Evolutionary conservation across 2,329 filamentous ascomycete species (phyloP).

Genomic region (Pseudonectria foliicola): DNA sequence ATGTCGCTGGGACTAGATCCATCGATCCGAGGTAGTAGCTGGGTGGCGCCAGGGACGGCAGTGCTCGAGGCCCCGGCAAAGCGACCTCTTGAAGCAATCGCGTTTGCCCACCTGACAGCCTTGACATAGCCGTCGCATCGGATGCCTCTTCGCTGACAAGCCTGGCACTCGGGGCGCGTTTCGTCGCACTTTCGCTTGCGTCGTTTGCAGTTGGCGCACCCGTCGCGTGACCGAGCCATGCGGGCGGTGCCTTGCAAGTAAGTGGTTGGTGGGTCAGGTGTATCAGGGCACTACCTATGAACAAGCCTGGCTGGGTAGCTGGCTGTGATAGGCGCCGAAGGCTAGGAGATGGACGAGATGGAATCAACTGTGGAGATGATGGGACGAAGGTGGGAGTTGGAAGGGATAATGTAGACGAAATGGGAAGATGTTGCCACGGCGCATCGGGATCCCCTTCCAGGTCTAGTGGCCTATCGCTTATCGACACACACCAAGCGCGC

Average conservation of each 20-base stretch:
- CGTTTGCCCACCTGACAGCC: conserved; percentile 18
- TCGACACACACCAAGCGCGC: conserved; percentile 1
- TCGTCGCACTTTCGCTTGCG: conserved; percentile 21
- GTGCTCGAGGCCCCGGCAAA: conserved; percentile 14
- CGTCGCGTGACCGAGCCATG: conserved; percentile 18
- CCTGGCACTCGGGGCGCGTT: conserved; percentile 12
- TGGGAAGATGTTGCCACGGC: conserved; percentile 19
- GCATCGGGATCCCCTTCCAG: conserved; percentile 10
- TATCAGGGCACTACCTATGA: no score
- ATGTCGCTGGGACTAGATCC: conserved; percentile 3
- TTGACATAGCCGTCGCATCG: conserved; percentile 16
- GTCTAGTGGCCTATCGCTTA: conserved; percentile 6
- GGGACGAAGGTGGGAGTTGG: conserved; percentile 1
- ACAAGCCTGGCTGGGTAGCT: no score
- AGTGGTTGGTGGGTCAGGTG: neutral
- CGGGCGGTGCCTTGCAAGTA: no score
- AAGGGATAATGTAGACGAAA: conserved; percentile 16
- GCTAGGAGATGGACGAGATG: neutral
- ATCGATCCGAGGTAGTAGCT: conserved; percentile 1
- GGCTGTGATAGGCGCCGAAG: no score
- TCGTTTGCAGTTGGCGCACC: conserved; percentile 19
- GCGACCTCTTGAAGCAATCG: conserved; percentile 17
- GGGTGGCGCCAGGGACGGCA: neutral
- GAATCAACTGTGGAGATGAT: neutral
- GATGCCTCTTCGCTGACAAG: conserved; percentile 14